Percentiles rank a stretch among this genome's conserved stretches.
These are phyloP conservation scores for Phytopythium sindhum DNA, from an alignment of 352 stramenopile genomes.

Conservation along the genomic window DNA sequence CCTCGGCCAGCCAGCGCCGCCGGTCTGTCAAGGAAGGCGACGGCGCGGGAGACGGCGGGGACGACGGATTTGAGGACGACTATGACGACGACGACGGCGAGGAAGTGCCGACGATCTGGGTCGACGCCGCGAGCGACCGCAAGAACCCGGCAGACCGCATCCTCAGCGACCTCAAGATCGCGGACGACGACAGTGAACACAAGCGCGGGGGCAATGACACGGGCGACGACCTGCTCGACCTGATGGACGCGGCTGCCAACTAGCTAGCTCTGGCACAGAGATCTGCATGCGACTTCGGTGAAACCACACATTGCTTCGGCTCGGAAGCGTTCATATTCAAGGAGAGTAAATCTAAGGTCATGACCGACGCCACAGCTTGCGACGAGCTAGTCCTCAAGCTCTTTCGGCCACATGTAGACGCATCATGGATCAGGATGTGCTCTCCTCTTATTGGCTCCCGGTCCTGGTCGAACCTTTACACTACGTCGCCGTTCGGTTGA, in stretches of 20 bases:
- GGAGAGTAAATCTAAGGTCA: not conserved
- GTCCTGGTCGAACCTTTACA: too few species aligned
- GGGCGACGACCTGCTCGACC: constrained; percentile 78
- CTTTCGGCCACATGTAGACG: too few species aligned
- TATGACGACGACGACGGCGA: constrained; percentile 62
- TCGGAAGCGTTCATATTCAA: not conserved
- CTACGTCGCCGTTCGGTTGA: too few species aligned
- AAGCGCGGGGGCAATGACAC: constrained; percentile 41
- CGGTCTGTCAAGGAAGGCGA: constrained; percentile 21
- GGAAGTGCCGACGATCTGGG: constrained; percentile 71
- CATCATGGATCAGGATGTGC: too few species aligned
- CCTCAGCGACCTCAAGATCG: constrained; percentile 61
- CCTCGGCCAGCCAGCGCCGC: constrained; percentile 29
- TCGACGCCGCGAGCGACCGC: constrained; percentile 72
- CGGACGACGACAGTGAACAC: constrained; percentile 28
- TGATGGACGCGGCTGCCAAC: constrained; percentile 76
- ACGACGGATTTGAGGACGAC: constrained; percentile 14
- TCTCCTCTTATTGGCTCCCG: too few species aligned
- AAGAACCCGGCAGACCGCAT: constrained; percentile 50
- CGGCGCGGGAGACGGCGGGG: constrained; percentile 26
- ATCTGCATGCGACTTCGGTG: not conserved
- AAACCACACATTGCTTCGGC: not conserved
- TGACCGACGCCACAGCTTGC: not conserved
- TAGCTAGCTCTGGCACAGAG: constrained; percentile 6
- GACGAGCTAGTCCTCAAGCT: too few species aligned